A percentile compares a stretch with the other conserved stretches of the same genome.
Evolutionary conservation across 306 rosid species (phyloP).

Genomic region (Cyamopsis tetragonoloba): DNA sequence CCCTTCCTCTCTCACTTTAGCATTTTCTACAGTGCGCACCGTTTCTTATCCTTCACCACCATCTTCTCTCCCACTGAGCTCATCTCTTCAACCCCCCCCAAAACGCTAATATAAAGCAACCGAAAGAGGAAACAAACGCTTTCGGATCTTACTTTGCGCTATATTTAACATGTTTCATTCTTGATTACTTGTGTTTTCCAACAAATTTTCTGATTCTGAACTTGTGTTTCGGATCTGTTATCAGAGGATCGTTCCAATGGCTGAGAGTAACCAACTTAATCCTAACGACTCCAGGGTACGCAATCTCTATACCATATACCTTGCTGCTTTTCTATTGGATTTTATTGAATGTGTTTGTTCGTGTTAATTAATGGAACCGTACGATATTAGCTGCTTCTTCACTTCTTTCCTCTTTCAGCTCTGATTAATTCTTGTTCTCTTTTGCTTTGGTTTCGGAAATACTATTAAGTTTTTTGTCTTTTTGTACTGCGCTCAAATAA

Average conservation of each 20-base stretch:
- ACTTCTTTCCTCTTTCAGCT: slow-evolving; percentile 11
- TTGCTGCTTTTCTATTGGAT: not conserved
- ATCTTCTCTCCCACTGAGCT: not conserved
- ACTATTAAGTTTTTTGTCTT: not conserved
- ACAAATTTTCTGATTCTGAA: slow-evolving; percentile 3
- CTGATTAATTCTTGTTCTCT: not conserved
- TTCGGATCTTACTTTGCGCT: not conserved
- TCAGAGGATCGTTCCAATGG: slow-evolving; percentile 44
- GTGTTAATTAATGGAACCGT: not conserved
- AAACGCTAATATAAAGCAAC: not conserved
- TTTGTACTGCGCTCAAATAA: not conserved
- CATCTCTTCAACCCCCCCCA: not conserved
- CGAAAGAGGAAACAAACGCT: not conserved
- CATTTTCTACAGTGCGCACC: slow-evolving; percentile 40
- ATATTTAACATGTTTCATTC: not conserved
- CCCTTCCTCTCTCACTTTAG: slow-evolving; percentile 36
- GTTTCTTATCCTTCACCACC: slow-evolving; percentile 46
- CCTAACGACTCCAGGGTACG: slow-evolving; percentile 64
- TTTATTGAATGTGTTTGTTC: not conserved
- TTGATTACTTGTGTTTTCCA: not conserved
- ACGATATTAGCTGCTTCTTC: not conserved
- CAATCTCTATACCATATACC: not conserved
- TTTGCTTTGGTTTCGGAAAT: not conserved
- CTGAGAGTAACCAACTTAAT: slow-evolving; percentile 63
- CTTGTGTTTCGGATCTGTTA: slow-evolving; percentile 32